Base-by-base conservation (phyloP, 2,329 filamentous ascomycete species). In the Pseudonectria buxi region DNA sequence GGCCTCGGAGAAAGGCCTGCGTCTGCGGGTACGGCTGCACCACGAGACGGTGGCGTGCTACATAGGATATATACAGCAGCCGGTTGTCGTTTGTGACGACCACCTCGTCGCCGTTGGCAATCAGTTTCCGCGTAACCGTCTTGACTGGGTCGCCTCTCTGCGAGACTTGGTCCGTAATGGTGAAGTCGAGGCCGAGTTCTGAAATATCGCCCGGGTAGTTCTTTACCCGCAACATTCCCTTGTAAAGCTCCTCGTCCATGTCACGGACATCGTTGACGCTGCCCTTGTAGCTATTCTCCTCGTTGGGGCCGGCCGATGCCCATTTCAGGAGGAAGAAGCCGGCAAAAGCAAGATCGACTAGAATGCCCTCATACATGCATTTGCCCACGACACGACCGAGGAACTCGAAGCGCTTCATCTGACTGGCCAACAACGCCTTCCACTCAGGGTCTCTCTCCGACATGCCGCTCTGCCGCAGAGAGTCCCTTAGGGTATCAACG, bases 251-350 rank as follows among this genome's bases (percentile, higher is more conserved):
- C 55, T 92, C 84, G 53, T 98, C 92, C 40, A 96, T 78, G 55
- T 96, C 90, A 43, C 86, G 80, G 18, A 98, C 69, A 53, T 98
- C 92, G 57, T 98, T 95, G 52, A 98, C 75, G 47, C 86, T 95
- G n/a, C 88, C 84, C 33, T 88, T 83, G 63, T 94, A 95, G 9
- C 78, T 83, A 46, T 76, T 79, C 13, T 81, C 71, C 24, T 78
- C 79, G 24, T 65, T 66, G 12, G 57, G 53, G 2, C 83, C 82
- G 10, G 83, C 81, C 35, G 90, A 73, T 3, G 88, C 79, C 92
- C 92, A 98, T 58, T 96, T 95, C 40, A 95, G 75, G 6, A 98
- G 74, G 64, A 98, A 98, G 66, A 98, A 98, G 1, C 86, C 82
- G 1, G 90, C 89, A 66, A 98, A 98, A 33, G 79, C 79, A 40